Evolutionary conservation across 129 eudicot species (phyloP).

Genomic region (Chrysanthemum lavandulifolium): DNA sequence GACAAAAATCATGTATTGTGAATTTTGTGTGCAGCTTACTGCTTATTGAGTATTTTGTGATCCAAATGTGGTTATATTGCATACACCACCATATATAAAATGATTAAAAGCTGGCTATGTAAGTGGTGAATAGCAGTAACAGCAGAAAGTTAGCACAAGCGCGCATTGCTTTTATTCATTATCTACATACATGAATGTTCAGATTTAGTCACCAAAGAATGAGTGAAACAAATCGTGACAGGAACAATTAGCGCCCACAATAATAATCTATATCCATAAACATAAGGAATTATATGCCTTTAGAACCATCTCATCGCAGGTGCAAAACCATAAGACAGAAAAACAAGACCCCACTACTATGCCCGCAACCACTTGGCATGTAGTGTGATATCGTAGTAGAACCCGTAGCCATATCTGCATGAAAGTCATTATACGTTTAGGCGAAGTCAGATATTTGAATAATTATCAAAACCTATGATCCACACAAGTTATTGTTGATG

Average conservation of each 20-base stretch:
- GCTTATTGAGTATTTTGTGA: background rate
- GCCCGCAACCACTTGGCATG: constrained; percentile 78
- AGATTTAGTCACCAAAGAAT: constrained; percentile 27
- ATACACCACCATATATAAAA: background rate
- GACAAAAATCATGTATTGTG: background rate
- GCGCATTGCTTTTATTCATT: background rate
- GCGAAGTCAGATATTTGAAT: background rate
- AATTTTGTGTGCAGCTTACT: constrained; percentile 1
- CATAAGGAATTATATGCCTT: constrained; percentile 36
- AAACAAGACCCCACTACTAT: constrained; percentile 56
- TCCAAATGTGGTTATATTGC: background rate
- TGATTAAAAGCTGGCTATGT: background rate
- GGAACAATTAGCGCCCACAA: constrained; percentile 16
- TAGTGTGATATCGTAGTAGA: constrained; percentile 58
- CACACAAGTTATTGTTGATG: background rate
- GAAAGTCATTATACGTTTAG: background rate
- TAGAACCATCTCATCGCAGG: constrained; percentile 49
- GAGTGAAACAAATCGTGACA: constrained; percentile 29
- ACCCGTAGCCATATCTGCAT: constrained; percentile 90
- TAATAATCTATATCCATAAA: constrained; percentile 42
- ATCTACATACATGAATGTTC: constrained; percentile 26
- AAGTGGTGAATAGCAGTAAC: background rate
- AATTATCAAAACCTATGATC: background rate
- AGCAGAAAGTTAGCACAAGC: background rate
- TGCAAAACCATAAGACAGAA: constrained; percentile 72